Evolutionary conservation across 2,329 filamentous ascomycete genomes (phyloP).

Genomic region (Pleomassaria siparia): DNA sequence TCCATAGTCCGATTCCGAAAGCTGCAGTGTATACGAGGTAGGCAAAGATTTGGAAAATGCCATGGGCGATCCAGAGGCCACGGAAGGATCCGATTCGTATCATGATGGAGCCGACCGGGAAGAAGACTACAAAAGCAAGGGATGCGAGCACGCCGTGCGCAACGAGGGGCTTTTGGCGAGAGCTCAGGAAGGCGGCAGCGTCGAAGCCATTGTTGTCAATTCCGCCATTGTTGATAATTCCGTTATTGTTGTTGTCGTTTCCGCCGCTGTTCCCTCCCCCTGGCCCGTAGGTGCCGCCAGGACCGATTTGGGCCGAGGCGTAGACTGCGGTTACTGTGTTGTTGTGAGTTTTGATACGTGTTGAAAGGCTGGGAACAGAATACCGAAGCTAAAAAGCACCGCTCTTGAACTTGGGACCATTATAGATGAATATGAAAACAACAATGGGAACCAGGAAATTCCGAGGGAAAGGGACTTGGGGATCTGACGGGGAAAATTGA

Average conservation of each 20-base stretch:
- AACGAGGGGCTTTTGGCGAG: slow-evolving; percentile 29
- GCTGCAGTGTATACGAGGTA: slow-evolving; percentile 52
- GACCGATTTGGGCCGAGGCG: slow-evolving; percentile 15
- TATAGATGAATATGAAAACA: background rate
- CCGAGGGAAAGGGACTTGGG: background rate
- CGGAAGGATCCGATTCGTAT: slow-evolving; percentile 45
- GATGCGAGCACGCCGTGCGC: slow-evolving; percentile 48
- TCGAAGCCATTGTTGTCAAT: slow-evolving; percentile 8
- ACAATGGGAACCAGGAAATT: slow-evolving; percentile 2
- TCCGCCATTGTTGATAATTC: background rate
- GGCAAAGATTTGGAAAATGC: slow-evolving; percentile 50
- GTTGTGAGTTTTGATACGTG: slow-evolving; percentile 3
- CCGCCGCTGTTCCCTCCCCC: slow-evolving; percentile 2
- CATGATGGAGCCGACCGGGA: slow-evolving; percentile 48
- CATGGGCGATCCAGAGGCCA: slow-evolving; percentile 47
- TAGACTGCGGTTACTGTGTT: slow-evolving; percentile 12
- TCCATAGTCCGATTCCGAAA: slow-evolving; percentile 54
- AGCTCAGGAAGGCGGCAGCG: slow-evolving; percentile 3
- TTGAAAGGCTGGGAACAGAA: background rate
- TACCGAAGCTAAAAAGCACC: slow-evolving; percentile 12
- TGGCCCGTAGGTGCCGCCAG: slow-evolving; percentile 13
- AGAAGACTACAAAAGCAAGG: slow-evolving; percentile 48
- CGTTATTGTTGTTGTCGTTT: background rate
- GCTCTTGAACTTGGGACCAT: slow-evolving; percentile 7
- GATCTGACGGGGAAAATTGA: slow-evolving; percentile 1